A percentile compares a stretch with the other conserved stretches of the same genome.
These are phyloP conservation scores for Mycena polygramma DNA, from an alignment of 768 basidiomycete species.

Conservation along the genomic window DNA sequence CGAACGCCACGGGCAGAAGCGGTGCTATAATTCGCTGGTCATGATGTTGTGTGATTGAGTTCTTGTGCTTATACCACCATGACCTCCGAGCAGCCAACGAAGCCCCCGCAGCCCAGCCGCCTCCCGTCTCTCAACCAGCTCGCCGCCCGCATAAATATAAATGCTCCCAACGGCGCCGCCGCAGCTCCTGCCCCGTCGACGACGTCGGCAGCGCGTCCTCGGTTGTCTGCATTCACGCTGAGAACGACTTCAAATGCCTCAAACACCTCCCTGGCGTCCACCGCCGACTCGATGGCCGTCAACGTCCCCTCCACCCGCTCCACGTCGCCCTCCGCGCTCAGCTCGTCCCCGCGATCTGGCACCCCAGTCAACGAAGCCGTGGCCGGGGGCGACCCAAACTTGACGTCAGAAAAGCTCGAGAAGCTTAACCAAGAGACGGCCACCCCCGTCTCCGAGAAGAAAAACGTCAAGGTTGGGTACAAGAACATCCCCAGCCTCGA, in stretches of 20 bases:
- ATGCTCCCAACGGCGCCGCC: conserved; percentile 44
- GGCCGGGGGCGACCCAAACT: conserved; percentile 60
- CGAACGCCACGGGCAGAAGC: neutral
- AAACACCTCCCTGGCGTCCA: conserved; percentile 65
- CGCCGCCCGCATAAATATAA: conserved; percentile 79
- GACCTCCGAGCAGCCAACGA: conserved; percentile 19
- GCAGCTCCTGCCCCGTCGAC: conserved; percentile 40
- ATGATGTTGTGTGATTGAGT: conserved; percentile 3
- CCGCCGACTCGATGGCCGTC: conserved; percentile 75
- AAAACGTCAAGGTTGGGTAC: conserved; percentile 69
- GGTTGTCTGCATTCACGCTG: conserved; percentile 79
- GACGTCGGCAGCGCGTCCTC: conserved; percentile 68
- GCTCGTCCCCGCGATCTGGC: conserved; percentile 61
- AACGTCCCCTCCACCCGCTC: conserved; percentile 78
- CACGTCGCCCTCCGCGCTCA: conserved; percentile 69
- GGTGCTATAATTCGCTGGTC: neutral
- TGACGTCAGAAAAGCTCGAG: conserved; percentile 77
- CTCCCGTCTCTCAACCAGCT: conserved; percentile 86
- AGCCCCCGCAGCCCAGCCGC: conserved; percentile 49
- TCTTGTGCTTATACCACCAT: conserved; percentile 30
- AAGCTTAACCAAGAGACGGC: conserved; percentile 70
- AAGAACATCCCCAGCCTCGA: conserved; percentile 91
- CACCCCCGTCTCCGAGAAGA: conserved; percentile 45
- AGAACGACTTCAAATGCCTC: conserved; percentile 71
- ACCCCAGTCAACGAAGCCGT: conserved; percentile 49